These are phyloP conservation scores for Malassezia obtusa DNA, from an alignment of 1,284 basidiomycete species.

Conservation along the genomic window DNA sequence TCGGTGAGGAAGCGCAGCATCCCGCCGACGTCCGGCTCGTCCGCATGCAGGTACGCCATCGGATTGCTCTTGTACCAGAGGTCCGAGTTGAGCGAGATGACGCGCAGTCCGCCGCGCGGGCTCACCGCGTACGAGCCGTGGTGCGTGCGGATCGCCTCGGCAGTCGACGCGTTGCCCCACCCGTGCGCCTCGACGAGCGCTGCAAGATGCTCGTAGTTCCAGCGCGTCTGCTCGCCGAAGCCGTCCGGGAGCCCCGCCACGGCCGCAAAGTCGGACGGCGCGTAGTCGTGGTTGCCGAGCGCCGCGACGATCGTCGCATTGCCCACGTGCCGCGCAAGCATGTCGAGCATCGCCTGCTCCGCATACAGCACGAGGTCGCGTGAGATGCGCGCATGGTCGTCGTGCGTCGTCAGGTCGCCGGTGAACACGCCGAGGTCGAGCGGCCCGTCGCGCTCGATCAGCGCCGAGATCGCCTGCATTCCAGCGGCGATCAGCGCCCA, in stretches of 20 bases:
- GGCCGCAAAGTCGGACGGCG: slow-evolving; percentile 33
- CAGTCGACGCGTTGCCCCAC: slow-evolving; percentile 60
- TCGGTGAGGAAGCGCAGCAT: slow-evolving; percentile 69
- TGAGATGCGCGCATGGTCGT: slow-evolving; percentile 35
- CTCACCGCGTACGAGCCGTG: slow-evolving; percentile 66
- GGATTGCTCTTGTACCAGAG: slow-evolving; percentile 51
- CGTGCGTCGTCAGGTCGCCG: slow-evolving; percentile 61
- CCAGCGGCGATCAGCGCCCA: slow-evolving; percentile 58
- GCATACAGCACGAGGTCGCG: slow-evolving; percentile 38
- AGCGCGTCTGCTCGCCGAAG: slow-evolving; percentile 30
- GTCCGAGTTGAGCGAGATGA: slow-evolving; percentile 70
- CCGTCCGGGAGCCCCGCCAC: slow-evolving; percentile 33
- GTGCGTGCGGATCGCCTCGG: slow-evolving; percentile 58
- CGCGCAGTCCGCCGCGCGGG: slow-evolving; percentile 59
- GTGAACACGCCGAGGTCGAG: slow-evolving; percentile 65
- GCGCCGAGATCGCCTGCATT: slow-evolving; percentile 59
- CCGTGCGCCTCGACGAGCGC: slow-evolving; percentile 49
- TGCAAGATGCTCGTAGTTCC: slow-evolving; percentile 44
- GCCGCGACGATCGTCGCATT: slow-evolving; percentile 39
- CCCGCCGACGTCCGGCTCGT: slow-evolving; percentile 61
- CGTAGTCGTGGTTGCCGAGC: slow-evolving; percentile 45
- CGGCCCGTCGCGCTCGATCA: slow-evolving; percentile 53
- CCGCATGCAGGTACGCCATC: slow-evolving; percentile 68
- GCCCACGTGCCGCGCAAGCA: slow-evolving; percentile 26
- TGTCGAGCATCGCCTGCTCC: slow-evolving; percentile 42